Base-by-base conservation (phyloP, 805 yeast species). In the Saccharomycopsis olivae region DNA sequence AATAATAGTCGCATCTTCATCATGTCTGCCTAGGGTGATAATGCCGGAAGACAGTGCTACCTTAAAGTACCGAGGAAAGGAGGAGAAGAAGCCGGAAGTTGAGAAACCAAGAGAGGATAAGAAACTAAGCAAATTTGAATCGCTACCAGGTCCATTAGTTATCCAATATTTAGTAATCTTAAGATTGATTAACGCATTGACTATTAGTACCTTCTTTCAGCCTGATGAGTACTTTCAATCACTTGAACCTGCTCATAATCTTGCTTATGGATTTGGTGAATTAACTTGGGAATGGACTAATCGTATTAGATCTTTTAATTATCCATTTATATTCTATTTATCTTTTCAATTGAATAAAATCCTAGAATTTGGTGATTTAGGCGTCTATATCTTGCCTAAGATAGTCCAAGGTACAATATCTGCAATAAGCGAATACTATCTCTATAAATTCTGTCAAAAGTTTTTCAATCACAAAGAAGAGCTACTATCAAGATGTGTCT, bases 141-240 rank as follows among this genome's bases (percentile, higher is more conserved):
- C 41, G 19, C 30, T 43, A 16, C 50, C 48, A 9, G 32, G 32
- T 13, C 36, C 43, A 9, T 23, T 49, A 33, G 43, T 47, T 16
- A 35, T 57, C 3, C 52, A 53, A 16, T 52, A 53, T 38, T 47
- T 73, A 4, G 41, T 73, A 2, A 36, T 62, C 0, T 47, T 69
- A n/a, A 58, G 95, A 29, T 46, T 78, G 8, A 24, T 71, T 51
- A 86, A 87, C 57, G 73, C 94, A 0, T 53, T 82, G 18, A 56
- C 76, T 1, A 71, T 74, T 4, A 55, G 55, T 40, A 86, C 97
- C 0, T 92, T 75, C 54, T 92, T 92, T 60, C 99, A 92, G 57
- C 89, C 98, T 0, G 99, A 92, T 57, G 99, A 92, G 58, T 92
- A 69, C 59, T 92, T 79, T 76, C 99, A 92, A 59, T 67, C 88